These are phyloP conservation scores for Boletellus ananas DNA, from an alignment of 768 basidiomycete genomes.

Conservation along the genomic window DNA sequence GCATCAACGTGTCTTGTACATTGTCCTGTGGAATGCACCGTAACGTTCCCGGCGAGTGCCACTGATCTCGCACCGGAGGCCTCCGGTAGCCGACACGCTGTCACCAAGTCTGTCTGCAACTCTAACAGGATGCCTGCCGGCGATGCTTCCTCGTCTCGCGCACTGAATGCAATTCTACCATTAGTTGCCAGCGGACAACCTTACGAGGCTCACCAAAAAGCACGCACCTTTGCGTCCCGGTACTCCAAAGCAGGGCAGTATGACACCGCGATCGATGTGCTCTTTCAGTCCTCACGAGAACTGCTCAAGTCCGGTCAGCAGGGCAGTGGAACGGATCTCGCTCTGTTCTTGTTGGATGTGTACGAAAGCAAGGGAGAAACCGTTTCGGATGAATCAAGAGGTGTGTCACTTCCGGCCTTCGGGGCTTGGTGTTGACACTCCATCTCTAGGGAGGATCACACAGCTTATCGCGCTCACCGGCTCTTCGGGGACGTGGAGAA, in stretches of 20 bases:
- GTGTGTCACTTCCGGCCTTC: constrained; percentile 40
- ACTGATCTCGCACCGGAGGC: constrained; percentile 9
- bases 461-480: constrained; percentile 89
- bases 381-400: constrained; percentile 76
- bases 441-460: constrained; percentile 67
- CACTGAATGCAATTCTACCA: constrained; percentile 72
- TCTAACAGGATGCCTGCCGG: constrained; percentile 23
- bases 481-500: constrained; percentile 79
- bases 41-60: constrained; percentile 1
- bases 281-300: constrained; percentile 86
- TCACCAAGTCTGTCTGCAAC: constrained; percentile 4
- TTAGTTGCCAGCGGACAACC: constrained; percentile 65
- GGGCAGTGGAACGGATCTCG: constrained; percentile 88
- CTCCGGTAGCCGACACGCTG: constrained; percentile 10
- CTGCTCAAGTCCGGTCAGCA: constrained; percentile 84
- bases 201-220: constrained; percentile 96
- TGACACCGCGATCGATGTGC: constrained; percentile 85
- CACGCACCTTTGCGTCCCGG: constrained; percentile 89
- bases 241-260: constrained; percentile 78
- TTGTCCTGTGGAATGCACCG: neutral
- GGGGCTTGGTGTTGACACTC: constrained; percentile 1
- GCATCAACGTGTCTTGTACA: neutral
- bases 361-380: constrained; percentile 71
- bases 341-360: constrained; percentile 74
- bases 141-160: constrained; percentile 50